Evolutionary conservation across 306 rosid genomes (phyloP).

Genomic region (Psophocarpus tetragonolobus): DNA sequence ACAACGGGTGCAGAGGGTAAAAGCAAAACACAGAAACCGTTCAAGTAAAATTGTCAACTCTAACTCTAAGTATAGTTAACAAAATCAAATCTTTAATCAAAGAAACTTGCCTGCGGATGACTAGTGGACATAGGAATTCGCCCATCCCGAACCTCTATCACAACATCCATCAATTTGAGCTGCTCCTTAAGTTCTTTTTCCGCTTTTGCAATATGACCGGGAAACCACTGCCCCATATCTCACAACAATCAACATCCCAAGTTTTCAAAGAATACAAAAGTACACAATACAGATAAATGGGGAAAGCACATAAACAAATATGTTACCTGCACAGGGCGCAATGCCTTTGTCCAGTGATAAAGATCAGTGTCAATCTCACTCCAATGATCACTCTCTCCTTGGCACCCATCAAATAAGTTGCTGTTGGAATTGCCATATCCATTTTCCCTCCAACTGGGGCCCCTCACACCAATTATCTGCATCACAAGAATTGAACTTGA

Average conservation of each 20-base stretch:
- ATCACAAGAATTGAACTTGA: background rate
- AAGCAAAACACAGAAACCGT: background rate
- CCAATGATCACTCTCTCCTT: conserved; percentile 56
- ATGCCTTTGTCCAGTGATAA: conserved; percentile 79
- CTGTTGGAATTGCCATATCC: conserved; percentile 29
- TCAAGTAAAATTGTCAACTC: background rate
- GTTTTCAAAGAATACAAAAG: background rate
- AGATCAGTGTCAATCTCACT: conserved; percentile 72
- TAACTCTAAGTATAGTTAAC: background rate
- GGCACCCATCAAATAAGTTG: conserved; percentile 30
- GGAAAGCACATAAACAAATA: conserved; percentile 19
- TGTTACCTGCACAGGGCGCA: conserved; percentile 97
- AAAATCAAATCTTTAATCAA: background rate
- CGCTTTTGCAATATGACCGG: conserved; percentile 97
- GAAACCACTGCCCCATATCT: conserved; percentile 80
- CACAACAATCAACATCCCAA: conserved; percentile 26
- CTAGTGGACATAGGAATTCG: conserved; percentile 89
- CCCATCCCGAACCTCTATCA: conserved; percentile 89
- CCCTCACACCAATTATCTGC: conserved; percentile 82
- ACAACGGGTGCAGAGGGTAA: background rate
- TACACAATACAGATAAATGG: background rate
- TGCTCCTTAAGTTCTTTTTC: conserved; percentile 90
- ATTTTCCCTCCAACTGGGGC: conserved; percentile 48
- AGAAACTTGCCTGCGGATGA: conserved; percentile 74
- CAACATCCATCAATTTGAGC: conserved; percentile 91